Percentiles rank a stretch among this genome's conserved stretches.
Conservation (phyloP, 78 protist genomes). For the Dictyostelium brefeldianum region DNA sequence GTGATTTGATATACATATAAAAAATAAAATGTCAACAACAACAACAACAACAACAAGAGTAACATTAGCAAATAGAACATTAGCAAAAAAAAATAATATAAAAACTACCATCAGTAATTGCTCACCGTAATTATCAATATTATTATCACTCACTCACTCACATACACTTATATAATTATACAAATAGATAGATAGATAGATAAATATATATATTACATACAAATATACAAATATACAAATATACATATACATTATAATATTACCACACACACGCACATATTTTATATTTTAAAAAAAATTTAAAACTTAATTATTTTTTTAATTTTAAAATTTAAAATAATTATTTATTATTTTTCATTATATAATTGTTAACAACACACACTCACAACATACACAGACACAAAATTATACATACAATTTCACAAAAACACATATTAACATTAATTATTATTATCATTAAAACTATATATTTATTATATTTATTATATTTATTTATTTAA, state of each 20-base stretch:
- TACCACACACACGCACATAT: no score
- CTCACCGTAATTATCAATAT: background rate
- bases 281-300: no score
- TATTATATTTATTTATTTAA: background rate
- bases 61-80: slow-evolving; percentile 5
- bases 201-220: background rate
- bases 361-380: background rate
- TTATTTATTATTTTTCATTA: background rate
- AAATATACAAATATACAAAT: background rate
- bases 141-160: background rate
- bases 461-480: background rate
- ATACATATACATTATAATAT: no score
- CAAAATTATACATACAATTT: background rate
- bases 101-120: slow-evolving; percentile 1
- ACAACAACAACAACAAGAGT: no score
- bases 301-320: no score
- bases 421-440: background rate
- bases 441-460: background rate
- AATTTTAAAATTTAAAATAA: background rate
- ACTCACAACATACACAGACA: background rate
- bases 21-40: no score
- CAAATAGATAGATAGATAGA: background rate
- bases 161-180: background rate
- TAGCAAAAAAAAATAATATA: background rate
- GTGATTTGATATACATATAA: no score